A percentile compares a stretch with the other conserved stretches of the same genome.
Evolutionary conservation across 345 rosid species (phyloP).

Genomic region (Gossypium herbaceum): DNA sequence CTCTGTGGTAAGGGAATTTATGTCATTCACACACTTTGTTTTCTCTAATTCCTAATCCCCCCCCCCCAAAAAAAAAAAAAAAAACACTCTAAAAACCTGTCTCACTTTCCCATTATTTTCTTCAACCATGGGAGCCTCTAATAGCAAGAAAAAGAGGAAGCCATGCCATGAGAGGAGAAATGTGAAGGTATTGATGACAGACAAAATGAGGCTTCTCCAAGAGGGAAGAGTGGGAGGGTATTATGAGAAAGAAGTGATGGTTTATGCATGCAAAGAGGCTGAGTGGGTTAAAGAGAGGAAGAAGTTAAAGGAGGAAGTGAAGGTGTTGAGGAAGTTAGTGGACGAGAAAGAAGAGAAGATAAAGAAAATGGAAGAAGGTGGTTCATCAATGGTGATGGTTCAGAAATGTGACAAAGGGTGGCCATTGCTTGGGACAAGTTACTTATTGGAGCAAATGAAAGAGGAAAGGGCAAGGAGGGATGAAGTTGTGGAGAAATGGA

Average conservation of each 20-base stretch:
- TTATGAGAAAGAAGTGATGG: conserved; percentile 43
- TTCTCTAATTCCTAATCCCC: conserved; percentile 7
- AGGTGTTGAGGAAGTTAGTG: conserved; percentile 40
- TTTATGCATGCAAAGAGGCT: conserved; percentile 45
- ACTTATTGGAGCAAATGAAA: conserved; percentile 50
- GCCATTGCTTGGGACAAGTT: conserved; percentile 28
- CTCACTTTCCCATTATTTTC: not conserved
- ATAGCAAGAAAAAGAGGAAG: conserved; percentile 38
- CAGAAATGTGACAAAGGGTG: conserved; percentile 29
- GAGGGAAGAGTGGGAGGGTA: conserved; percentile 17
- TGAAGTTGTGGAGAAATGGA: conserved; percentile 79
- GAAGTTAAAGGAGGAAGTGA: conserved; percentile 59
- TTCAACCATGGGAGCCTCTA: conserved; percentile 38
- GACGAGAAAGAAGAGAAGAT: conserved; percentile 46
- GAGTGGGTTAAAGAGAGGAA: conserved; percentile 73
- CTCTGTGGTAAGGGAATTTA: conserved; percentile 20
- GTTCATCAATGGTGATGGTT: not conserved
- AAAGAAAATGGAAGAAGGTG: conserved; percentile 22
- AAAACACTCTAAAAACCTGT: not conserved
- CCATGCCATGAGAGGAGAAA: conserved; percentile 10
- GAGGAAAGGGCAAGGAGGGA: conserved; percentile 66
- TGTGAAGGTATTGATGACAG: conserved; percentile 28
- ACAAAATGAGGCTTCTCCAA: conserved; percentile 40
- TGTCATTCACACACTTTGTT: conserved; percentile 26
- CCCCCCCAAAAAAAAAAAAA: no score